Evolutionary conservation across 768 basidiomycete species (phyloP).

Genomic region (Leccinum subtestaceum): DNA sequence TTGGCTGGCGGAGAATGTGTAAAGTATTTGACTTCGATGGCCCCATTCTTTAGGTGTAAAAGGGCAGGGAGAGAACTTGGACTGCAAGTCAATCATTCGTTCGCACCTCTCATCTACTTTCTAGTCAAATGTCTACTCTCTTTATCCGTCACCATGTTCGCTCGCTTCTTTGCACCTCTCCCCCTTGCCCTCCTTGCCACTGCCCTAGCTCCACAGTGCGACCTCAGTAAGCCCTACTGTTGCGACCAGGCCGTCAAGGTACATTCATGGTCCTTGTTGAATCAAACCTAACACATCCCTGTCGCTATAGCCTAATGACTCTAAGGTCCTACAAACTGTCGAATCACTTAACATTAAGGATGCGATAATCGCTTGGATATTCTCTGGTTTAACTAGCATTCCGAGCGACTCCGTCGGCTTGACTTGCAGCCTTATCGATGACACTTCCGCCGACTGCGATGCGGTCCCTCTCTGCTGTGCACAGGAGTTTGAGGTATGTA

Average conservation of each 20-base stretch:
- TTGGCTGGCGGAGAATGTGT: neutral
- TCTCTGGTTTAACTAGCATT: neutral
- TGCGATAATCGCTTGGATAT: neutral
- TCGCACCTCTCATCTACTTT: neutral
- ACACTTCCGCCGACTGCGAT: neutral
- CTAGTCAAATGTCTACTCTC: neutral
- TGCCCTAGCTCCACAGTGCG: neutral
- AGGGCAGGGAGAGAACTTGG: neutral
- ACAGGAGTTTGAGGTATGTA: neutral
- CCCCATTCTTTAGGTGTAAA: neutral
- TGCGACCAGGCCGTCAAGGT: neutral
- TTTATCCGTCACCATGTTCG: conserved; percentile 9
- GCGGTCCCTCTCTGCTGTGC: neutral
- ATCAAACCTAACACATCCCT: neutral
- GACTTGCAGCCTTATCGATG: neutral
- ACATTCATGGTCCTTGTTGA: neutral
- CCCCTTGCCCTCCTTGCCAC: conserved; percentile 16
- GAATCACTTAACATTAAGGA: neutral
- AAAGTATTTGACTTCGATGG: neutral
- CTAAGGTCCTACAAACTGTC: neutral
- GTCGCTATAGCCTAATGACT: neutral
- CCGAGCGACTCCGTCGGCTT: neutral
- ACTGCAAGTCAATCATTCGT: neutral
- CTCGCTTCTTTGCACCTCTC: conserved; percentile 17
- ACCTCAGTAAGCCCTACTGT: neutral